Conservation (phyloP, 495 filamentous ascomycete genomes). For the Trichodelitschia bisporula region DNA sequence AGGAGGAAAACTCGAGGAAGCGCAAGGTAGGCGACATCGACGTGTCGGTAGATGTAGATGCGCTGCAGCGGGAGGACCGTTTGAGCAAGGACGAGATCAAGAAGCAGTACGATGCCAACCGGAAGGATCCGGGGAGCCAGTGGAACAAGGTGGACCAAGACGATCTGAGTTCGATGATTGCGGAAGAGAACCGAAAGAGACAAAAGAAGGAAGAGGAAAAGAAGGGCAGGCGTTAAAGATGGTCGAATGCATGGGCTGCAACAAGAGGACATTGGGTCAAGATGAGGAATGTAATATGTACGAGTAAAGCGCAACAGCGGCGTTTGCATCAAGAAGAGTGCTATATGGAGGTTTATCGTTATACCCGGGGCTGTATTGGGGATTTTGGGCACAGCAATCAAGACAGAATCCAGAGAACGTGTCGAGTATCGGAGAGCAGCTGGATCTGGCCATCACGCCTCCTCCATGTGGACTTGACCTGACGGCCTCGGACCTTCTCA, state of each 20-base stretch:
- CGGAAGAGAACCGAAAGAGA: constrained; percentile 71
- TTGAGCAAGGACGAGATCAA: constrained; percentile 41
- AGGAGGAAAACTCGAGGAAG: constrained; percentile 58
- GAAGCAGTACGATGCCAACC: constrained; percentile 52
- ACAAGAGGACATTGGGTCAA: too few relatives aligned
- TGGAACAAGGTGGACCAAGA: constrained; percentile 59
- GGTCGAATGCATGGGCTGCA: background rate
- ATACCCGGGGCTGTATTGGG: too few relatives aligned
- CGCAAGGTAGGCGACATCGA: constrained; percentile 90
- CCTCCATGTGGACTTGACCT: too few relatives aligned
- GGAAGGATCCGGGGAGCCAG: constrained; percentile 39
- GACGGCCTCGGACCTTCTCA: too few relatives aligned
- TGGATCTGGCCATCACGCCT: too few relatives aligned
- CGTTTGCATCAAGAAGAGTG: too few relatives aligned
- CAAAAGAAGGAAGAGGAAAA: constrained; percentile 67
- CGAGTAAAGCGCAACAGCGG: too few relatives aligned
- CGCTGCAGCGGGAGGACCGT: constrained; percentile 41
- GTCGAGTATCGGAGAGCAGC: too few relatives aligned
- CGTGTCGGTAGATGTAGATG: constrained; percentile 65
- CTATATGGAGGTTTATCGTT: too few relatives aligned
- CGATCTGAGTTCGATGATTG: constrained; percentile 92
- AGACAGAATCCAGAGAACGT: too few relatives aligned
- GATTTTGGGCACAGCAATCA: too few relatives aligned
- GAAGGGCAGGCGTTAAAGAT: constrained; percentile 21
- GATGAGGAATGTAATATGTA: too few relatives aligned